Evolutionary conservation across 2,329 filamentous ascomycete species (phyloP), one percentile per base, ranked within the genome.

Genomic region (Fusarium sp.): DNA sequence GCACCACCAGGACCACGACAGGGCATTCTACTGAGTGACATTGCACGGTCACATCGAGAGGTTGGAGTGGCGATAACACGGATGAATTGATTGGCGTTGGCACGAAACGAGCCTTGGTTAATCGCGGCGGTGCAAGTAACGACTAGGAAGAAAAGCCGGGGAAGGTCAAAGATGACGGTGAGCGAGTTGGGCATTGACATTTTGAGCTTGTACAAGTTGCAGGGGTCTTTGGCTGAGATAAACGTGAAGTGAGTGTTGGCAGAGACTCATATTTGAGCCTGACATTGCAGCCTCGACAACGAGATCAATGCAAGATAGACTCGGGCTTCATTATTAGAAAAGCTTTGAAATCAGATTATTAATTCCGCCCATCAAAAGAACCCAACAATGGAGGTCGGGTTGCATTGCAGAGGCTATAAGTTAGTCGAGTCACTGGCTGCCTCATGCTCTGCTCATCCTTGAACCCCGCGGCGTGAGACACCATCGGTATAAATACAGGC

Each of bases 401-500:
- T 26, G 53, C 62, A 72, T 51, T 18, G 53, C 62, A 69, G 53
- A 48, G 58, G 50, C 28, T 73, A 60, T 59, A 65, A 47, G 44
- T 47, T n/a, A 33, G 33, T 28, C 9, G 50, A 38, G 47, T 44
- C 39, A 44, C 33, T 60, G 62, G 64, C 53, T 67, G 64, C 64
- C 64, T 67, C 61, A 61, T 44, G 24, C 64, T 42, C 39, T 44
- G 24, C 64, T 42, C 39, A 67, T 36, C 61, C 54, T 57, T 63
- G 57, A 59, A 47, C 71, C 67, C 71, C 67, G 62, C 68, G 71
- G 54, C 61, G 55, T 68, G 38, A 58, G 48, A 45, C 50, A 47
- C 28, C 36, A 65, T 59, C 60, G 62, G 74, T 66, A 75, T 74
- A 78, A 75, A 79, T 78, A 79, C 67, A 69, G 61, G 65, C 63